Percentiles rank a stretch among this genome's conserved stretches.
Evolutionary conservation across 2,329 filamentous ascomycete genomes (phyloP).

Genomic region (Apiospora marii): DNA sequence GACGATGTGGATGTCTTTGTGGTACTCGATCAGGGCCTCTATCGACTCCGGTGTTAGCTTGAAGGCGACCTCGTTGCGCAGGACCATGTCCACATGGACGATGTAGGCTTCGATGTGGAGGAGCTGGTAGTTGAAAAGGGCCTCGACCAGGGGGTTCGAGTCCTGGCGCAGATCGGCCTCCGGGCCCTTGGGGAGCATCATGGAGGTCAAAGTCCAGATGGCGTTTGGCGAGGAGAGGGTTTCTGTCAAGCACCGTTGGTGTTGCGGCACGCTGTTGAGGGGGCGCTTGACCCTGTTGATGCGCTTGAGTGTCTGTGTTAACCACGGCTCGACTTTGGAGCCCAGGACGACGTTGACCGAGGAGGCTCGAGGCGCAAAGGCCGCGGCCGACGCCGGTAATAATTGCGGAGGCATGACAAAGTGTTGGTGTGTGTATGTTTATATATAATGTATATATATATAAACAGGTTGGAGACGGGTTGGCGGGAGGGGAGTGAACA

Average conservation of each 20-base stretch:
- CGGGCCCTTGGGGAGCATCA: constrained; percentile 91
- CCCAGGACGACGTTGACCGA: constrained; percentile 94
- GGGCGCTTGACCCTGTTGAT: constrained; percentile 97
- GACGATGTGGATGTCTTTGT: constrained; percentile 93
- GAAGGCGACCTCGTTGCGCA: constrained; percentile 96
- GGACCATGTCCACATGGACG: constrained; percentile 98
- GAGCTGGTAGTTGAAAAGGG: constrained; percentile 90
- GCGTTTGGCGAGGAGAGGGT: constrained; percentile 88
- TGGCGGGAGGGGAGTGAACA: constrained; percentile 31
- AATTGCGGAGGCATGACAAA: constrained; percentile 87
- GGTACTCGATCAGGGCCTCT: constrained; percentile 90
- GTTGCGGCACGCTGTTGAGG: constrained; percentile 94
- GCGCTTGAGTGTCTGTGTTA: constrained; percentile 95
- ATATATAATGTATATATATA: constrained; percentile 31
- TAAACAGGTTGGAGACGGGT: constrained; percentile 24
- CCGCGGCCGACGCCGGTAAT: constrained; percentile 92
- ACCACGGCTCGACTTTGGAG: constrained; percentile 93
- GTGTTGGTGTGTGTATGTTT: constrained; percentile 19
- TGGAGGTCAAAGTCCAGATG: constrained; percentile 91
- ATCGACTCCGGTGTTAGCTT: constrained; percentile 97
- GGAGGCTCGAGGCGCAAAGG: constrained; percentile 89
- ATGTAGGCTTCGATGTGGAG: constrained; percentile 96
- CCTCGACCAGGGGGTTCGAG: constrained; percentile 82
- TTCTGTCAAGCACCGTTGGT: constrained; percentile 94
- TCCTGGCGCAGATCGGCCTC: constrained; percentile 86